Conservation (phyloP, 441 rosid genomes). For the Syzygium malaccense region DNA sequence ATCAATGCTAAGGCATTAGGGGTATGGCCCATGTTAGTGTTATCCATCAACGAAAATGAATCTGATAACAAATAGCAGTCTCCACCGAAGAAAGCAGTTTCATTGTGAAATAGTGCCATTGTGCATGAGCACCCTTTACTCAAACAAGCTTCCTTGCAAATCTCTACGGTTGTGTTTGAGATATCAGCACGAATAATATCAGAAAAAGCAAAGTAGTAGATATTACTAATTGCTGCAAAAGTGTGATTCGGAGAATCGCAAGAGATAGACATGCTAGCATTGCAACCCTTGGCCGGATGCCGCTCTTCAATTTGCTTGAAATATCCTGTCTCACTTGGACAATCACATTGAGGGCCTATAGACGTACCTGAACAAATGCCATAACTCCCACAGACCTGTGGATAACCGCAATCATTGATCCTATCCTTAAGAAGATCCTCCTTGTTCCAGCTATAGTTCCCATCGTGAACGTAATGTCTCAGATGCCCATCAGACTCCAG, state of each 20-base stretch:
- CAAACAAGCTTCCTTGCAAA: neutral
- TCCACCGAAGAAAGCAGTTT: accelerated
- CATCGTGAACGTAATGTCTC: neutral
- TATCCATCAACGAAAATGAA: neutral
- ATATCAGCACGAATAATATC: neutral
- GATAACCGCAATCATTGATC: neutral
- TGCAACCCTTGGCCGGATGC: neutral
- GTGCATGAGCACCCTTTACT: neutral
- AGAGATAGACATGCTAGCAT: neutral
- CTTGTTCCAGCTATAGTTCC: neutral
- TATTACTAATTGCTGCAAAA: neutral
- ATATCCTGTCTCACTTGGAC: neutral
- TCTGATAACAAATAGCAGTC: neutral
- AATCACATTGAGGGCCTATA: accelerated
- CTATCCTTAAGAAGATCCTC: accelerated
- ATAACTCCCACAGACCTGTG: neutral
- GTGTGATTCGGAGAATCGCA: neutral
- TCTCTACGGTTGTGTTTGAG: neutral
- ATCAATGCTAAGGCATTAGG: neutral
- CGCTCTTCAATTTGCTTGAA: neutral
- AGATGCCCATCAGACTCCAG: neutral
- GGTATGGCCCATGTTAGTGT: neutral
- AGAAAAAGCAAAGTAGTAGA: neutral
- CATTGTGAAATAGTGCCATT: neutral
- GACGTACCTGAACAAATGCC: neutral